Evolutionary conservation across 345 rosid species (phyloP).

Genomic region (Syzygium oleosum): DNA sequence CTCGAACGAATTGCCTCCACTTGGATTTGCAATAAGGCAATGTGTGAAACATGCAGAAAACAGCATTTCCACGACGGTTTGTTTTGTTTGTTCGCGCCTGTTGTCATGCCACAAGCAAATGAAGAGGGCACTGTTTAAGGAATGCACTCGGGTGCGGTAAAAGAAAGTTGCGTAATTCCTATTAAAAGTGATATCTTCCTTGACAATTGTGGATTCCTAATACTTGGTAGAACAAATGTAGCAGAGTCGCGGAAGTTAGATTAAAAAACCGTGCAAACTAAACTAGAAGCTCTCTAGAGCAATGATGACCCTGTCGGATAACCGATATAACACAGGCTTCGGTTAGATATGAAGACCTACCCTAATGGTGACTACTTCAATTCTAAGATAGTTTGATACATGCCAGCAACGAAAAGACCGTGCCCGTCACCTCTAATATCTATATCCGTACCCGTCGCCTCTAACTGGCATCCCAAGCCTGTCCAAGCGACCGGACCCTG

Average conservation of each 20-base stretch:
- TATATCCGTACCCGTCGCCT: not conserved
- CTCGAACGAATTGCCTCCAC: not conserved
- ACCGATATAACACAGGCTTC: not conserved
- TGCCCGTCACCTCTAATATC: not conserved
- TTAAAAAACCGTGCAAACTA: not conserved
- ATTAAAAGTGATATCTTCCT: not conserved
- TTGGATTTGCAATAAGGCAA: not conserved
- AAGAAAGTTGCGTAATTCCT: not conserved
- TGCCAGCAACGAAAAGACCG: not conserved
- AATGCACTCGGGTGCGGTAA: not conserved
- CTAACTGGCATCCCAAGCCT: constrained; percentile 74
- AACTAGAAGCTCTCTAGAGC: not conserved
- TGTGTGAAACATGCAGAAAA: not conserved
- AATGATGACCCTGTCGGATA: not conserved
- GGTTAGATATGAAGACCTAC: not conserved
- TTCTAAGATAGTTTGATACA: not conserved
- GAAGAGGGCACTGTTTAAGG: not conserved
- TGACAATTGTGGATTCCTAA: not conserved
- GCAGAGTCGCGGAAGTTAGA: not conserved
- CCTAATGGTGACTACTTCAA: not conserved
- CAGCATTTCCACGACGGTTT: not conserved
- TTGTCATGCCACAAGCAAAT: not conserved
- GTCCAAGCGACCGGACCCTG: constrained; percentile 93
- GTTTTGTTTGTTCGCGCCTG: not conserved
- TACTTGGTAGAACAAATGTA: not conserved